phyloP scores from a whole-genome alignment of 768 basidiomycete species.

The Tephrocybe sp. region DNA sequence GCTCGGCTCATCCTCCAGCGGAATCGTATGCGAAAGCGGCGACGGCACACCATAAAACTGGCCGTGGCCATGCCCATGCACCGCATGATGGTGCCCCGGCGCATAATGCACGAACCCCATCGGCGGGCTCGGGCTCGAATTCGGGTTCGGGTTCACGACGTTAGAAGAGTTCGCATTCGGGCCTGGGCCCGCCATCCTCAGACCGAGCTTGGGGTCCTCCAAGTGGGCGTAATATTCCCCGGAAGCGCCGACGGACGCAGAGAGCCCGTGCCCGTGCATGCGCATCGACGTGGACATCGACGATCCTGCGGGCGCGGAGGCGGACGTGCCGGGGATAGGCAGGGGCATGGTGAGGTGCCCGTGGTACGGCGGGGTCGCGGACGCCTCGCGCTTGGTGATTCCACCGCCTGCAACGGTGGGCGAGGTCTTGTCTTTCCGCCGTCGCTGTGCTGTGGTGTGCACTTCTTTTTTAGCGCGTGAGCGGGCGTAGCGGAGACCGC shows the following conservation, averaged over 20 bases:
- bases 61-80: conserved; percentile 22
- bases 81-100: conserved; percentile 36
- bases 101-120: conserved; percentile 63
- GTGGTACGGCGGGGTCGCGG: conserved; percentile 35
- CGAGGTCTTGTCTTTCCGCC: conserved; percentile 60
- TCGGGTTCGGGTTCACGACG: no score
- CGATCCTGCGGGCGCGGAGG: conserved; percentile 13
- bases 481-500: conserved; percentile 84
- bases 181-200: conserved; percentile 26
- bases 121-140: conserved; percentile 67
- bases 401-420: conserved; percentile 8
- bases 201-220: conserved; percentile 33
- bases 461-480: conserved; percentile 89
- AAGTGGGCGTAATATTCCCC: conserved; percentile 49
- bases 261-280: conserved; percentile 48
- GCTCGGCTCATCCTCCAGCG: conserved; percentile 23
- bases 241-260: conserved; percentile 54
- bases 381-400: conserved; percentile 38
- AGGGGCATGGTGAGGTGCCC: conserved; percentile 9
- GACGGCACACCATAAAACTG: conserved; percentile 52
- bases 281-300: conserved; percentile 34
- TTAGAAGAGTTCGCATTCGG: conserved; percentile 18
- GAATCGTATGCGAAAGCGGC: conserved; percentile 43
- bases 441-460: conserved; percentile 50
- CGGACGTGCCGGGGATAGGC: conserved; percentile 36